Conservation (phyloP, 116 monocot species). For the Iris pallida region DNA sequence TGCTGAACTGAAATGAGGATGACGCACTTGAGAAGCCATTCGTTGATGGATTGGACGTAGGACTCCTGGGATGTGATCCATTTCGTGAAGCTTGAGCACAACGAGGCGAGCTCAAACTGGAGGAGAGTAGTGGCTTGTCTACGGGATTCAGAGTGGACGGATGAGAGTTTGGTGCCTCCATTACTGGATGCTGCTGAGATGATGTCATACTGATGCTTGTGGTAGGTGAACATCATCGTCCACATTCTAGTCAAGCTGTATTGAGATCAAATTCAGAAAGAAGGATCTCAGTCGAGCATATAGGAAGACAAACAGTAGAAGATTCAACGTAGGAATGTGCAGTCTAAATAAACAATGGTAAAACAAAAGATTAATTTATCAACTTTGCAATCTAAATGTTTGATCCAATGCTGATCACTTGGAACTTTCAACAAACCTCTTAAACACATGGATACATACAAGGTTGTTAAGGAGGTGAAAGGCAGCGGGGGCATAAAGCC, state of each 20-base stretch:
- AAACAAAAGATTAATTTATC: no score
- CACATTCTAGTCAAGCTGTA: slow-evolving; percentile 84
- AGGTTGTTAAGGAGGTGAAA: no score
- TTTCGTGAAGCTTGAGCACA: slow-evolving; percentile 67
- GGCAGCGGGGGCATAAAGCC: no score
- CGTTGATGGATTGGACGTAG: slow-evolving; percentile 63
- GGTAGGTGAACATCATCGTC: slow-evolving; percentile 65
- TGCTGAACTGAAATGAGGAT: slow-evolving; percentile 30
- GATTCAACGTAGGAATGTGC: background rate
- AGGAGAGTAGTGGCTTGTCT: slow-evolving; percentile 39
- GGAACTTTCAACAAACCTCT: no score
- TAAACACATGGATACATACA: no score
- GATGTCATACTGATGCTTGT: slow-evolving; percentile 49
- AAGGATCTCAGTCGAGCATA: background rate
- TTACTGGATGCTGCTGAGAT: slow-evolving; percentile 34
- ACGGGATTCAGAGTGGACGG: slow-evolving; percentile 40
- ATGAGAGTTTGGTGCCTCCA: slow-evolving; percentile 30
- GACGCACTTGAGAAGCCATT: slow-evolving; percentile 81
- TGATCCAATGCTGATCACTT: no score
- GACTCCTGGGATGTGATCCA: slow-evolving; percentile 70
- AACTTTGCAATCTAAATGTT: no score
- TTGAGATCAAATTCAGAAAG: background rate
- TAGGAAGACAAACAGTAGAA: background rate
- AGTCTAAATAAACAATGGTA: background rate
- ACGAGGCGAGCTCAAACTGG: slow-evolving; percentile 45